phyloP scores from a whole-genome alignment of 2,329 filamentous ascomycete genomes.

The Ilyonectria destructans region DNA sequence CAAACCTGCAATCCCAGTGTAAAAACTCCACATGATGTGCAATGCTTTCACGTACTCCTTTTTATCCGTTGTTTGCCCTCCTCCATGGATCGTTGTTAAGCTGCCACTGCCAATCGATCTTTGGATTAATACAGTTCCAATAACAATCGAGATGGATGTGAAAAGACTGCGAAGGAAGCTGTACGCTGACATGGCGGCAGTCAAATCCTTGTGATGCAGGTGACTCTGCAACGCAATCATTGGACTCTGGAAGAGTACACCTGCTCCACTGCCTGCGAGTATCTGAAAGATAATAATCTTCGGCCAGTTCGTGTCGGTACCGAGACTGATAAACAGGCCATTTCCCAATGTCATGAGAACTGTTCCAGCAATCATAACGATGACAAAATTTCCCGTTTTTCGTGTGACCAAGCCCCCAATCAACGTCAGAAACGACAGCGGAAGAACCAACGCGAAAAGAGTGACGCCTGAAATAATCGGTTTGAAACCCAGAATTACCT shows the following conservation, averaged over 20 bases:
- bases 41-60: conserved; percentile 38
- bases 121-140: conserved; percentile 84
- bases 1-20: conserved; percentile 35
- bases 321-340: conserved; percentile 75
- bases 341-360: conserved; percentile 75
- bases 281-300: conserved; percentile 74
- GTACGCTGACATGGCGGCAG: conserved; percentile 77
- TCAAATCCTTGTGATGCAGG: conserved; percentile 75
- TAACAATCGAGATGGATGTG: conserved; percentile 77
- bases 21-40: conserved; percentile 43
- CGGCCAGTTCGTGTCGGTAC: conserved; percentile 65
- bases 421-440: conserved; percentile 75
- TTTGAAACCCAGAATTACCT: conserved; percentile 77
- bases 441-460: conserved; percentile 79
- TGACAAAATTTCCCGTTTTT: conserved; percentile 76
- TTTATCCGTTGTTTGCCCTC: conserved; percentile 21
- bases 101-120: conserved; percentile 36
- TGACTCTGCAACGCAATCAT: conserved; percentile 79
- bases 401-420: conserved; percentile 70
- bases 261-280: conserved; percentile 75
- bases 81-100: conserved; percentile 33
- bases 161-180: conserved; percentile 78
- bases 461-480: conserved; percentile 83
- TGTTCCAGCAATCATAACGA: conserved; percentile 72
- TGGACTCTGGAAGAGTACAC: conserved; percentile 79